phyloP scores from a whole-genome alignment of 2,329 filamentous ascomycete genomes.

The Aspergillus sp. region DNA sequence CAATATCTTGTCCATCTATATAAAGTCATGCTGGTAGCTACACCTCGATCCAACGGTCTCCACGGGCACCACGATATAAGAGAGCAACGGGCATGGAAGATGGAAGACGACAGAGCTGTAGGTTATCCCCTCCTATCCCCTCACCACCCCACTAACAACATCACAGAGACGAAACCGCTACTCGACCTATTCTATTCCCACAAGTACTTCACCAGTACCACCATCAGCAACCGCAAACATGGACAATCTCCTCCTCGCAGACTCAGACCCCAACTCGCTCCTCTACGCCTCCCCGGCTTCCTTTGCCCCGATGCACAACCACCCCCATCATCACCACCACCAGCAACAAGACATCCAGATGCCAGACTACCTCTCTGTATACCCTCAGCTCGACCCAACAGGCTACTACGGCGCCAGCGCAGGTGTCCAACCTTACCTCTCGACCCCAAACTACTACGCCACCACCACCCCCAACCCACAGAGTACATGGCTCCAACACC shows the following conservation, averaged over 20 bases:
- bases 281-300: constrained; percentile 9
- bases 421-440: background rate
- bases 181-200: background rate
- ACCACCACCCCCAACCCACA: background rate
- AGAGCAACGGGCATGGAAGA: constrained; percentile 6
- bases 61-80: constrained; percentile 3
- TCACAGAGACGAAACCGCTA: constrained; percentile 5
- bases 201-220: background rate
- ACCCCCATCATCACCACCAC: background rate
- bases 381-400: constrained; percentile 4
- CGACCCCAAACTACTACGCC: background rate
- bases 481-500: constrained; percentile 6
- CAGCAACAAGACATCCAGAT: background rate
- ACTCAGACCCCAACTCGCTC: constrained; percentile 5
- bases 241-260: background rate
- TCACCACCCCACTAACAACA: background rate
- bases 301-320: constrained; percentile 1
- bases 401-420: background rate
- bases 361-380: background rate
- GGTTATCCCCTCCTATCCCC: background rate
- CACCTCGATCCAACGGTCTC: constrained; percentile 3
- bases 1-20: background rate
- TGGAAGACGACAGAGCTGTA: constrained; percentile 13
- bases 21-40: constrained; percentile 16
- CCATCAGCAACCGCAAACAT: constrained; percentile 6